These are phyloP conservation scores for Tricholoma sp. DNA, from an alignment of 768 basidiomycete species.

Conservation along the genomic window DNA sequence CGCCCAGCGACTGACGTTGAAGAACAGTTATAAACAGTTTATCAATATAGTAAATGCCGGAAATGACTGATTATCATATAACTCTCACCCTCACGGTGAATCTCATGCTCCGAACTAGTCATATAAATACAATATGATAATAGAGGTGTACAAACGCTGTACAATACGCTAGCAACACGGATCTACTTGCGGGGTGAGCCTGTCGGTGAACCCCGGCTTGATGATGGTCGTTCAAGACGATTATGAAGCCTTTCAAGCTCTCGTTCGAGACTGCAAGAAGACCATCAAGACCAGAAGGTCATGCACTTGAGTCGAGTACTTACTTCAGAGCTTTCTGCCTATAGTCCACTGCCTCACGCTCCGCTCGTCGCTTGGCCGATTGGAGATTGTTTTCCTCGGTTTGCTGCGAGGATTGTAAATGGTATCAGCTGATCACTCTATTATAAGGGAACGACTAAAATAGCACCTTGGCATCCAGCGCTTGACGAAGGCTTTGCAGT, in stretches of 20 bases:
- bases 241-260: conserved; percentile 68
- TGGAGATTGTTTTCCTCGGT: conserved; percentile 63
- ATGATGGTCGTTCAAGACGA: conserved; percentile 55
- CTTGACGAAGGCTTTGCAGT: conserved; percentile 48
- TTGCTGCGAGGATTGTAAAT: conserved; percentile 41
- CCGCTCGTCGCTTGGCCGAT: conserved; percentile 68
- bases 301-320: conserved; percentile 14
- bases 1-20: not conserved
- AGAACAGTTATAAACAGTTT: conserved; percentile 10
- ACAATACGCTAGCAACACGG: not conserved
- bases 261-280: conserved; percentile 44
- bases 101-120: not conserved
- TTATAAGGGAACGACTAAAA: not conserved
- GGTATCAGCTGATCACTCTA: conserved; percentile 3
- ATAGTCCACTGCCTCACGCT: conserved; percentile 70
- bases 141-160: not conserved
- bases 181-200: conserved; percentile 28
- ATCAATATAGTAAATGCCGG: too few species aligned
- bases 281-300: conserved; percentile 1
- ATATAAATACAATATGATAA: not conserved
- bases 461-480: conserved; percentile 56
- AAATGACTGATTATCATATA: not conserved
- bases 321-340: conserved; percentile 68
- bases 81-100: too few species aligned
- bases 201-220: conserved; percentile 21